Evolutionary conservation across 176 grass and related monocot genomes (phyloP), one percentile per base, ranked within the genome.

Genomic region (Musa beccarii): DNA sequence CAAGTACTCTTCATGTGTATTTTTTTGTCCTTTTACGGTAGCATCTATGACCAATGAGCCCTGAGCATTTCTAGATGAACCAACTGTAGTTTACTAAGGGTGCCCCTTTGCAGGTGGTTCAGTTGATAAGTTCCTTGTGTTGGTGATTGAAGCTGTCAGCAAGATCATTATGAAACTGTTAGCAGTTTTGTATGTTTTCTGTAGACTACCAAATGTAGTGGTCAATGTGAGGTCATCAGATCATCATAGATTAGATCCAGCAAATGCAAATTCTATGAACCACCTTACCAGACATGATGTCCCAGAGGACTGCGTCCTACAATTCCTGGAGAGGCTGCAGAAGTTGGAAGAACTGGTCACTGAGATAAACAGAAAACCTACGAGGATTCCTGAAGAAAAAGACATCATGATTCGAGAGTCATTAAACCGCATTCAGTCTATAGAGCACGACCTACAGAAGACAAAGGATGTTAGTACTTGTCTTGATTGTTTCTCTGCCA

Each of bases 291-390:
- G 2, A 22, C 51, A 77, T 55, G 73, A 77, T 26, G 66, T 55
- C 67, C 53, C 56, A 17, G 63, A 76, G 76, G 26, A 66, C 50
- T 63, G 71, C 22, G 43, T 80, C 66, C 8, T 72, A 69, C 55
- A 78, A 71, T 85, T 73, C 73, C 81, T 85, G 64, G 78, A 85
- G 63, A 85, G 83, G 78, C 64, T 85, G 72, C 78, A 85, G 66
- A 85, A 53, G 43, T 67, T 85, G 63, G 83, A 85, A 77, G 83
- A 85, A 54, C 12, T 78, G 28, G 71, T 85, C 25, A 56, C 14
- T 76, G 78, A 81, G 34, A 52, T 85, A 68, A 75, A 81, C 73
- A 80, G 69, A 24, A 81, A 85, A 68, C 66, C 65, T 25, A 65
- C 53, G 16, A 81, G 10, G 61, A 85, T 85, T 34, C 83, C 83